Evolutionary conservation across 1,139 yeast species (phyloP).

Genomic region (Suhomyces ambrosiae): DNA sequence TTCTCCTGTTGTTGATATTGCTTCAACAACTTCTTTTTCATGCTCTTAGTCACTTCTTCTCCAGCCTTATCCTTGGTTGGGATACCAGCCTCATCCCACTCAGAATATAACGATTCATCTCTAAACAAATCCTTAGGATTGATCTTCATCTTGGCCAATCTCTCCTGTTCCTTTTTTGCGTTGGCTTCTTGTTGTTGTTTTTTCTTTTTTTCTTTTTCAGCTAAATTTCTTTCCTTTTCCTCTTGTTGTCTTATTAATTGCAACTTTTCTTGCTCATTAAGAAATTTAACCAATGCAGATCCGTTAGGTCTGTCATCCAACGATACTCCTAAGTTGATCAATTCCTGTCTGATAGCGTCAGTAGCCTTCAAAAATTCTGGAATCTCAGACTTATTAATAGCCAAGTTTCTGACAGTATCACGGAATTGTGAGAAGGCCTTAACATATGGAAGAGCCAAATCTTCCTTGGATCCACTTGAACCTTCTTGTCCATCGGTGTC

Average conservation of each 20-base stretch:
- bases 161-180: conserved; percentile 66
- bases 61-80: conserved; percentile 81
- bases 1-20: conserved; percentile 80
- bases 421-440: conserved; percentile 78
- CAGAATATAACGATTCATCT: conserved; percentile 53
- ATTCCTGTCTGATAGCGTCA: conserved; percentile 51
- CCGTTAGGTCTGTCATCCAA: conserved; percentile 87
- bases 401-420: conserved; percentile 73
- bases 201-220: conserved; percentile 45
- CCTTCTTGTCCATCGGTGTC: conserved; percentile 31
- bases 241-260: conserved; percentile 65
- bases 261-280: conserved; percentile 66
- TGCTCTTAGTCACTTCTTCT: conserved; percentile 85
- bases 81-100: conserved; percentile 84
- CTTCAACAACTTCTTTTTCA: conserved; percentile 77
- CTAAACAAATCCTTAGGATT: conserved; percentile 75
- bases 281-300: conserved; percentile 78
- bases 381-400: conserved; percentile 64
- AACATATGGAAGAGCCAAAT: conserved; percentile 74
- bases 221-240: conserved; percentile 54
- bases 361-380: conserved; percentile 54
- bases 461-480: conserved; percentile 52
- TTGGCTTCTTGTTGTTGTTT: conserved; percentile 40
- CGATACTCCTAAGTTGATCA: conserved; percentile 75
- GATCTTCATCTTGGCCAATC: conserved; percentile 66